Base-by-base conservation (phyloP, 2,329 filamentous ascomycete species). In the Pseudopithomyces chartarum region DNA sequence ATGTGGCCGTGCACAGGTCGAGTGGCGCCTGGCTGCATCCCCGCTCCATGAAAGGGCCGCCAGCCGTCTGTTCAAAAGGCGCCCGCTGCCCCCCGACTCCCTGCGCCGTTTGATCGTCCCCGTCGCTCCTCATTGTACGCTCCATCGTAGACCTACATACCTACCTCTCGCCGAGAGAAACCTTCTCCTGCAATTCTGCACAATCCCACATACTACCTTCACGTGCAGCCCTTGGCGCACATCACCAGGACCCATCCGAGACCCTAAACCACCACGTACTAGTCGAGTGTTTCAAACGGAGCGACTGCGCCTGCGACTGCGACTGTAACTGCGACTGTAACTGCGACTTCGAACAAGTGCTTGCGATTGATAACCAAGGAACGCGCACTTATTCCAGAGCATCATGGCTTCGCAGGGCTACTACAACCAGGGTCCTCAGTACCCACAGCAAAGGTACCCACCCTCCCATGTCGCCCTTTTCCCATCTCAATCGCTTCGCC, bases 361-460 rank as follows among this genome's bases (percentile, higher is more conserved):
- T 15, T 26, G 40, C 19, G 40, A 23, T 43, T 43, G 20, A 43
- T 13, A 33, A 11, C 26, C 19, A 39, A 17, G 12, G 20, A 45
- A 22, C 22, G 13, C 39, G 40, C 26, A 29, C 44, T 40, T 36
- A 32, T 32, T 10, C 39, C 39, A 5, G 26, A 33, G 22, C 55
- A 62, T 51, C 17, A 76, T 77, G 75, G 71, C 74, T n/a, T 66
- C 72, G 10, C 67, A 76, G 61, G 62, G 68, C 40, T 76, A 76
- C 59, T 77, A 77, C 63, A 65, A 74, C 52, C 56, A 65, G n/a
- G 64, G 63, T 19, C 73, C 73, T 13, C 73, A 76, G 47, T 76
- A 76, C 58, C 73, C 74, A 5, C 74, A 66, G 55, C 71, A 76
- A 52, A 67, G 69, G 66, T 74, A 67, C 15, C 42, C 22, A 5